Evolutionary conservation across 2,329 filamentous ascomycete species (phyloP), one percentile per base, ranked within the genome.

Genomic region (Pseudopyrenochaeta lycopersici): DNA sequence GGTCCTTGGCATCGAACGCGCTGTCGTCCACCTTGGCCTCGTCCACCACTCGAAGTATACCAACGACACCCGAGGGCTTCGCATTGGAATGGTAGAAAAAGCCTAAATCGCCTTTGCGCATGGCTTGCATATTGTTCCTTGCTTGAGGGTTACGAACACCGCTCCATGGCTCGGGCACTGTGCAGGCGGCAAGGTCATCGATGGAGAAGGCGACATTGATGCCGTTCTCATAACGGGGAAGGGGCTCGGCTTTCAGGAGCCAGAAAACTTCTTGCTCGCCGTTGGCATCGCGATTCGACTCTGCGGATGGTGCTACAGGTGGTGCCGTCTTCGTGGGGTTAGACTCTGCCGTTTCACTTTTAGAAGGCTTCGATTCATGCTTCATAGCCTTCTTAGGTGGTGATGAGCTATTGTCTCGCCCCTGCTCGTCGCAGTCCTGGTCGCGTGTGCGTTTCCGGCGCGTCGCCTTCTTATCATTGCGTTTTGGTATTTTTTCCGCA

Each of bases 31-130:
- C 84, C 2, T 89, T 88, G 62, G 91, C 90, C 71, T 97, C 93
- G 60, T 86, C 83, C 14, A 96, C 92, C 58, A 99, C 90, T 68
- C 95, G 90, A 90, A 97, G 93, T 15, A 89, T 85, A 1, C 93
- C 93, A 1, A 89, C 92, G 42, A 98, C 92, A 2, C 91, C 94
- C 0, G 93, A 92, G 20, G 89, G 85, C 73, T 96, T 96, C 77
- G 91, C 95, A 68, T 95, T 96, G 41, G 91, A 96, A 77, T 97
- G 94, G 73, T 98, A 98, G 79, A 99, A 98, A 79, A 99, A 98
- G 21, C 92, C 93, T 29, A 93, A 82, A 71, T 99, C 95, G 45
- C 93, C 93, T 50, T 88, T 87, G 66, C 91, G 92, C 95, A 99
- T 99, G 7, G 87, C 85, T 27, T 91, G 86, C 78, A 99, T 88